Evolutionary conservation across 1,139 yeast genomes (phyloP).

Genomic region (Suhomyces chickasaworum): DNA sequence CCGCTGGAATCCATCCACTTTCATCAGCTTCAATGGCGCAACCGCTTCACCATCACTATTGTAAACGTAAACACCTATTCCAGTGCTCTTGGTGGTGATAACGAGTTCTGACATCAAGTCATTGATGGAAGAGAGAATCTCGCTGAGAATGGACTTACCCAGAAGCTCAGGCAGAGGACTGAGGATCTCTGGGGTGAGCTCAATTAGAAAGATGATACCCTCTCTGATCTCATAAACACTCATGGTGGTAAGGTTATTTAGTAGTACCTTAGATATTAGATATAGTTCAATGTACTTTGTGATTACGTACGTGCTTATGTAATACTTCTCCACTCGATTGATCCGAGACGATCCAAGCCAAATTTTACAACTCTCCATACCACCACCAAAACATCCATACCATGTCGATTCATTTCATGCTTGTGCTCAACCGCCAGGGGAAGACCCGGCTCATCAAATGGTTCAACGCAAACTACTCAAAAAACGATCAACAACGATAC

Average conservation of each 20-base stretch:
- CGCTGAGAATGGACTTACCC: constrained; percentile 47
- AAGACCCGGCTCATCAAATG: constrained; percentile 84
- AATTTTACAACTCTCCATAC: no score
- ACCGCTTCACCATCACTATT: constrained; percentile 35
- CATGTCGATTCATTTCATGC: constrained; percentile 77
- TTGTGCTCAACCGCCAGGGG: constrained; percentile 92
- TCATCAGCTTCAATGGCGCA: constrained; percentile 26
- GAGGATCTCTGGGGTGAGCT: constrained; percentile 55
- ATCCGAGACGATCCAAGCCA: no score
- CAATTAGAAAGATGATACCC: constrained; percentile 64
- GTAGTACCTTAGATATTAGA: no score
- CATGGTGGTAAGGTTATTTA: no score
- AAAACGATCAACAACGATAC: constrained; percentile 54
- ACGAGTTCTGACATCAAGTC: constrained; percentile 60
- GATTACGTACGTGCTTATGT: not conserved
- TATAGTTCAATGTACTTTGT: not conserved
- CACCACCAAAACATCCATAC: not conserved
- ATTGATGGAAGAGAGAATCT: constrained; percentile 55
- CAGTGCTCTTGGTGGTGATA: constrained; percentile 61
- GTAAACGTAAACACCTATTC: constrained; percentile 66
- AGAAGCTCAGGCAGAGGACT: constrained; percentile 35
- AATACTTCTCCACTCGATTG: not conserved
- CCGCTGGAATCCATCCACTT: constrained; percentile 31
- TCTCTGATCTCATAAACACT: constrained; percentile 53
- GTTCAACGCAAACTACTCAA: constrained; percentile 48